phyloP scores from a whole-genome alignment of 352 stramenopile genomes.

The Globisporangium barbulae region DNA sequence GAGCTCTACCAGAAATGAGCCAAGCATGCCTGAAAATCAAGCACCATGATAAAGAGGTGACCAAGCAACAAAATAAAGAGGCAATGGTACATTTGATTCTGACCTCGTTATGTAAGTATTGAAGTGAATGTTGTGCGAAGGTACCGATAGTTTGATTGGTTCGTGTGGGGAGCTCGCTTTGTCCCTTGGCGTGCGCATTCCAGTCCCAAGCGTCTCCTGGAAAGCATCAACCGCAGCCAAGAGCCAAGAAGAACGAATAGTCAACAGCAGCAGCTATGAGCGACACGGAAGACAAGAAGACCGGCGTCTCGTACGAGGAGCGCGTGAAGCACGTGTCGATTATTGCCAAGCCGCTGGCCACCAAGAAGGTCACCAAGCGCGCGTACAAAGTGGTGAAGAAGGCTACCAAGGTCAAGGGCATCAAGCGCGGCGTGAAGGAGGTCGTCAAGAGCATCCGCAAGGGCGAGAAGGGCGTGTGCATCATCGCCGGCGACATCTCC shows the following conservation, averaged over 20 bases:
- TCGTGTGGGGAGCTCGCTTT: constrained; percentile 11
- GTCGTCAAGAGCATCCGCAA: constrained; percentile 98
- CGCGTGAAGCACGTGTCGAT: constrained; percentile 83
- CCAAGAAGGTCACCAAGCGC: constrained; percentile 96
- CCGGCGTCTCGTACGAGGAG: constrained; percentile 70
- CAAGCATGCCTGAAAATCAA: neutral
- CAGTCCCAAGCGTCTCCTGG: constrained; percentile 8
- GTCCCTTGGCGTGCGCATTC: neutral
- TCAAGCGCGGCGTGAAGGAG: constrained; percentile 99
- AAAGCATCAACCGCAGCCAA: neutral
- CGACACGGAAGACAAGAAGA: constrained; percentile 67
- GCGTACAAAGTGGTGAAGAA: constrained; percentile 95
- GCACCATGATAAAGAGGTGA: neutral
- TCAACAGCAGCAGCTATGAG: constrained; percentile 36
- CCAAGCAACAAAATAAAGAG: neutral
- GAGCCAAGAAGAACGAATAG: neutral
- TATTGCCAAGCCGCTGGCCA: constrained; percentile 96
- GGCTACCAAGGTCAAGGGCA: constrained; percentile 94
- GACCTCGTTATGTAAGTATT: neutral
- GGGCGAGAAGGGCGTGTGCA: constrained; percentile 96
- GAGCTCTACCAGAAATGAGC: constrained; percentile 21
- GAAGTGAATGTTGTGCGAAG: constrained; percentile 12
- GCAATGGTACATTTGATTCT: neutral
- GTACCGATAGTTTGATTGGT: constrained; percentile 18
- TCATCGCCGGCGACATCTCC: constrained; percentile 99